Evolutionary conservation across 2,329 filamentous ascomycete genomes (phyloP).

Genomic region (Cladosporium cucumerinum): DNA sequence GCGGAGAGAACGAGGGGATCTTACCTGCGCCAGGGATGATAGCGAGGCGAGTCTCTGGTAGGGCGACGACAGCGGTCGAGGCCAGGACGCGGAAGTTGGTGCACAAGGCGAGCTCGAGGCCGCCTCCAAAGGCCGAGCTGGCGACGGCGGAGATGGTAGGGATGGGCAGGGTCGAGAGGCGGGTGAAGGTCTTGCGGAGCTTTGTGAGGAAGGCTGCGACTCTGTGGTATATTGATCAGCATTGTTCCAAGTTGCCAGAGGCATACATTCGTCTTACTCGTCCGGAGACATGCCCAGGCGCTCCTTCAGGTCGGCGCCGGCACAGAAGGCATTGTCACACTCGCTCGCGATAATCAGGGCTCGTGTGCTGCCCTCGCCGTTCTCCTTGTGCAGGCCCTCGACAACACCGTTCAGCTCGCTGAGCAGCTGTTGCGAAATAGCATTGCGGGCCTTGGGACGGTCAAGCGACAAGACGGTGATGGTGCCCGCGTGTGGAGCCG

Average conservation of each 20-base stretch:
- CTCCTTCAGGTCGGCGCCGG: slow-evolving; percentile 92
- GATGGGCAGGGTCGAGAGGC: slow-evolving; percentile 72
- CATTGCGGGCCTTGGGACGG: slow-evolving; percentile 80
- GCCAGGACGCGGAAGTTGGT: slow-evolving; percentile 86
- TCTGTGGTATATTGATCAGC: slow-evolving; percentile 47
- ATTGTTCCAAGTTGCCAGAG: neutral
- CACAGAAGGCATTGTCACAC: slow-evolving; percentile 84
- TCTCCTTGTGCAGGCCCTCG: slow-evolving; percentile 62
- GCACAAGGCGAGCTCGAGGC: slow-evolving; percentile 85
- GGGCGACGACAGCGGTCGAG: slow-evolving; percentile 71
- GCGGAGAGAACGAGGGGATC: neutral
- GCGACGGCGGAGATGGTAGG: slow-evolving; percentile 87
- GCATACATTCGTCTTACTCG: slow-evolving; percentile 56
- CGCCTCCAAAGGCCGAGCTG: slow-evolving; percentile 84
- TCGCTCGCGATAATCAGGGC: slow-evolving; percentile 82
- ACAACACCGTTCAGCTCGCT: slow-evolving; percentile 68
- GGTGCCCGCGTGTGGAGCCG: slow-evolving; percentile 74
- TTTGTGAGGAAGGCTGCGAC: slow-evolving; percentile 73
- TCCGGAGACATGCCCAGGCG: slow-evolving; percentile 69
- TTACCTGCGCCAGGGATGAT: slow-evolving; percentile 79
- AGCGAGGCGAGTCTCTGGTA: slow-evolving; percentile 87
- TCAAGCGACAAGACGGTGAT: slow-evolving; percentile 88
- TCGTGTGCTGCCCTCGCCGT: slow-evolving; percentile 60
- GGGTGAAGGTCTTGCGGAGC: slow-evolving; percentile 72
- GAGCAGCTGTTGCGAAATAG: slow-evolving; percentile 78